A percentile compares a stretch with the other conserved stretches of the same genome.
These are phyloP conservation scores for Penicillium oxalicum DNA, from an alignment of 2,329 filamentous ascomycete species.

Conservation along the genomic window DNA sequence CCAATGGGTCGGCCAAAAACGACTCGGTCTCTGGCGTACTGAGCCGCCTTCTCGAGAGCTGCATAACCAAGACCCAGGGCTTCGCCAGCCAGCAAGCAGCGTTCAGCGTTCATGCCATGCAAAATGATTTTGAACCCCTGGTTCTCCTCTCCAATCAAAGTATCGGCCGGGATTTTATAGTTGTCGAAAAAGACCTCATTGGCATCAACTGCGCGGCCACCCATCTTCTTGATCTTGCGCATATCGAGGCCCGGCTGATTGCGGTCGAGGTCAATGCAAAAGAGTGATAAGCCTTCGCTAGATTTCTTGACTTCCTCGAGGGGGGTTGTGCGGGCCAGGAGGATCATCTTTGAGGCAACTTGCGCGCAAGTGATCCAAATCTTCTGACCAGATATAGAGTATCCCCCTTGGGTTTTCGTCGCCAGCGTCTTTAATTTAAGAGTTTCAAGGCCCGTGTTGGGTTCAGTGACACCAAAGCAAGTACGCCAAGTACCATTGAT, in stretches of 20 bases:
- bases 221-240: conserved; percentile 77
- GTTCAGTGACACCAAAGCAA: conserved; percentile 83
- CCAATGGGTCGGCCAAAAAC: conserved; percentile 56
- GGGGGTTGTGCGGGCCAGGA: conserved; percentile 69
- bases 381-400: conserved; percentile 69
- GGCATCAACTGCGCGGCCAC: conserved; percentile 71
- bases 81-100: conserved; percentile 70
- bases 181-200: conserved; percentile 86
- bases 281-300: conserved; percentile 70
- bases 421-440: conserved; percentile 63
- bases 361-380: conserved; percentile 87
- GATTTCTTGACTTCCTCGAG: conserved; percentile 61
- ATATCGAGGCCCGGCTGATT: conserved; percentile 57
- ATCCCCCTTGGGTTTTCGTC: conserved; percentile 54
- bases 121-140: conserved; percentile 74
- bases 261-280: conserved; percentile 71
- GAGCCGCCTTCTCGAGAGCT: conserved; percentile 55
- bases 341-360: conserved; percentile 74
- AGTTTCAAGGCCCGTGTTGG: conserved; percentile 73
- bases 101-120: conserved; percentile 74
- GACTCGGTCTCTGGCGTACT: conserved; percentile 59
- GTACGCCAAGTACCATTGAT: conserved; percentile 65
- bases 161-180: conserved; percentile 59
- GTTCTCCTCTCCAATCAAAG: conserved; percentile 65
- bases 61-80: conserved; percentile 75